phyloP scores from a whole-genome alignment of 2,329 filamentous ascomycete species.

The Cephalotrichum gorgonifer region DNA sequence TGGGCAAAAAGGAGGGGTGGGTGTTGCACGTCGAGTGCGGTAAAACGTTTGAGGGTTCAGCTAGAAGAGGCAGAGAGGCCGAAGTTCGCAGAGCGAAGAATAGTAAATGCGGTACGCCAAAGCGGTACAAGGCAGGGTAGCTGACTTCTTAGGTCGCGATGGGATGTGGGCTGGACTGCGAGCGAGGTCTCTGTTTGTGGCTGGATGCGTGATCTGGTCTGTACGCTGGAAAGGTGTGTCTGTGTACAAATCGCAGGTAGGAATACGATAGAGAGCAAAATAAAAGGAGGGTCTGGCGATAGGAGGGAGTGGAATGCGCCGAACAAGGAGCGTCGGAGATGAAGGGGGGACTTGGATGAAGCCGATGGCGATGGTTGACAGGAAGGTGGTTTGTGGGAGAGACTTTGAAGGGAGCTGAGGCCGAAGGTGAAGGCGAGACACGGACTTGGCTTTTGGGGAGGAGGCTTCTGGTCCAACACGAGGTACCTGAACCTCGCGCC shows the following conservation, averaged over 20 bases:
- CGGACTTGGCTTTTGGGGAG: slow-evolving; percentile 15
- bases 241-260: background rate
- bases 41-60: background rate
- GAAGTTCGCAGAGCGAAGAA: slow-evolving; percentile 2
- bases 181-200: no score
- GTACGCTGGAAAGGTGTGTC: background rate
- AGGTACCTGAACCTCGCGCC: background rate
- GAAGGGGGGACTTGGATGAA: slow-evolving; percentile 12
- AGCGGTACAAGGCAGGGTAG: background rate
- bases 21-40: slow-evolving; percentile 35
- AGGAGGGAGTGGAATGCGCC: slow-evolving; percentile 11
- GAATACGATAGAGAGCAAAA: background rate
- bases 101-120: background rate
- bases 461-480: background rate
- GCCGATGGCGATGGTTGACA: slow-evolving; percentile 9
- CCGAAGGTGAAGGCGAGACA: slow-evolving; percentile 28
- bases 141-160: background rate
- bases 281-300: slow-evolving; percentile 25
- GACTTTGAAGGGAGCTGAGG: slow-evolving; percentile 27
- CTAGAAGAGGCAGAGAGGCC: slow-evolving; percentile 1
- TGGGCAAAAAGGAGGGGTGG: slow-evolving; percentile 26
- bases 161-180: background rate
- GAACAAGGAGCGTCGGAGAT: slow-evolving; percentile 26
- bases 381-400: slow-evolving; percentile 22
- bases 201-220: background rate